phyloP scores from a whole-genome alignment of 441 rosid genomes.

The Erodium moschatum region DNA sequence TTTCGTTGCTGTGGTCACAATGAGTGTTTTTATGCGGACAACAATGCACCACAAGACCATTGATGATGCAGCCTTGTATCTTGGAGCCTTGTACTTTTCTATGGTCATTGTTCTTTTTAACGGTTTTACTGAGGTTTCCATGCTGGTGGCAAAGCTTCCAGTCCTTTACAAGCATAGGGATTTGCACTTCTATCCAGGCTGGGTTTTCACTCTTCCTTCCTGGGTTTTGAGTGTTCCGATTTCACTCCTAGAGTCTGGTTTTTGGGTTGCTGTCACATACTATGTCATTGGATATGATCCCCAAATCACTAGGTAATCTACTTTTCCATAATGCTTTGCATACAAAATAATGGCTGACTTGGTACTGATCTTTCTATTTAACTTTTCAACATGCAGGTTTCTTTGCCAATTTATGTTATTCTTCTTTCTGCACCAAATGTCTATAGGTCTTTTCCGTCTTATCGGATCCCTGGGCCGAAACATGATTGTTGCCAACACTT shows the following conservation, averaged over 20 bases:
- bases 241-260: constrained; percentile 46
- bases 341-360: no score
- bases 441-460: constrained; percentile 53
- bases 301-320: constrained; percentile 39
- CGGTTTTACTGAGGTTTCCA: constrained; percentile 56
- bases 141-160: constrained; percentile 70
- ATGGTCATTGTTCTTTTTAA: constrained; percentile 49
- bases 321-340: no score
- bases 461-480: constrained; percentile 57
- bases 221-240: constrained; percentile 73
- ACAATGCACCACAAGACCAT: constrained; percentile 38
- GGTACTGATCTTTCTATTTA: neutral
- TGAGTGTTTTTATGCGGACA: constrained; percentile 65
- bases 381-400: constrained; percentile 37
- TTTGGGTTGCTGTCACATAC: constrained; percentile 58
- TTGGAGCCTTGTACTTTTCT: constrained; percentile 56
- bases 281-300: constrained; percentile 72
- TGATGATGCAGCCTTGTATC: constrained; percentile 47
- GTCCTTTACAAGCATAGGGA: constrained; percentile 81
- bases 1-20: constrained; percentile 31
- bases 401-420: constrained; percentile 55
- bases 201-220: constrained; percentile 60
- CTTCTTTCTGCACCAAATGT: constrained; percentile 50
- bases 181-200: constrained; percentile 55
- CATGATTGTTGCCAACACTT: constrained; percentile 59